Base-by-base conservation (phyloP, 192 early-diverging fungal genomes). In the Rhizophagus clarus region DNA sequence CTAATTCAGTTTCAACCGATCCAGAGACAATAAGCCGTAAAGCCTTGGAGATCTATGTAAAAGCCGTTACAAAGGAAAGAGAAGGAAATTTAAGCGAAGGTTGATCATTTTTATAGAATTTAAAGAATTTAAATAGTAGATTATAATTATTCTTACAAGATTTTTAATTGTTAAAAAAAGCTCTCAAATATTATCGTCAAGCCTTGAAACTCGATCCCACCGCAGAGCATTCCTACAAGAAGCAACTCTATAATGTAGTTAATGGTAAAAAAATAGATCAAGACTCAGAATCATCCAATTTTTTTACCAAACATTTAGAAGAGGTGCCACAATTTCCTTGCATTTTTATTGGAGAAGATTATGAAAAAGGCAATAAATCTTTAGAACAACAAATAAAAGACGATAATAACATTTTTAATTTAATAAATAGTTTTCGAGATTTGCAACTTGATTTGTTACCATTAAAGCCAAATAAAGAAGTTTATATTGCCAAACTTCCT, bases 1-100 rank as follows among this genome's bases (percentile, higher is more conserved):
- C 22, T 26, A n/a, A n/a, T 70, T 22, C 31, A 20, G 31, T 37
- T 31, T 15, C 66, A 32, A 20, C 26, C n/a, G 34, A 51, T 15
- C 10, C 42, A 24, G 22, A 62, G 26, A 24, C n/a, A 34, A 22
- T 28, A 73, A n/a, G 11, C 4, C 22, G 32, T 51, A 74, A 74
- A 15, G 82, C 84, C 4, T 70, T 85, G 76, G 82, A 85, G 26
- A 67, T 80, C 68, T 85, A 85, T 77, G 28, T 81, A 20, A 34
- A 63, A 69, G 84, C 82, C 4, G 80, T 80, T 42, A 82, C 79
- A 26, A 63, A 79, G 51, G 84, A 85, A 76, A 71, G 80, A 61
- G 77, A 85, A 70, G 84, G 84, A 29, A 83, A 85, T 67, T 60
- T 85, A 24, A 76, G 72, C 14, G 56, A 85, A 81, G 84, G 84